Base-by-base conservation (phyloP, 2,329 filamentous ascomycete genomes). In the Monilinia aucupariae region DNA sequence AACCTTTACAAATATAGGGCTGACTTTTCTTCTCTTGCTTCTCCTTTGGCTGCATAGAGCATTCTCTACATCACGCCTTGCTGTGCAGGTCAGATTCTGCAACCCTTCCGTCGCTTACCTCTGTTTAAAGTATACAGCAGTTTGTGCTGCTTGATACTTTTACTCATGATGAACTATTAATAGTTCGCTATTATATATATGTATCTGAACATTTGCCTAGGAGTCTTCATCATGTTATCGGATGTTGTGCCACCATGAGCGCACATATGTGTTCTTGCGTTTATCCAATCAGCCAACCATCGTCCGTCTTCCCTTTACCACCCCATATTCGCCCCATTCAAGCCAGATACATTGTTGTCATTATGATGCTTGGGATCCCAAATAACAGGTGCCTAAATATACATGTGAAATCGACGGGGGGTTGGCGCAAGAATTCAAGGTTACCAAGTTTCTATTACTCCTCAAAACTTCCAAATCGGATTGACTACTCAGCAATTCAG, bases 41-140 rank as follows among this genome's bases (percentile, higher is more conserved):
- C 27, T 17, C 9, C 7, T n/a, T 4, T n/a, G 39, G 17, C 50
- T 32, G 17, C 25, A 58, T 45, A 9, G 10, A 47, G 5, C 5
- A 22, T 37, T 27, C 5, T 55, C 25, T 43, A 55, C 39, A n/a
- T n/a, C 17, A 56, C 53, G 54, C 41, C 54, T 47, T 56, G 54
- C 58, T 32, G 58, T 32, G 58, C 58, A 41, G 58, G 43, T 60
- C 58, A 60, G 47, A 50, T 60, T 30, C 43, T 52, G 47, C 47
- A 43, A 52, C 58, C 58, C 48, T 51, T 47, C 27, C 54, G 54
- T 52, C 20, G 34, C 58, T 43, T 32, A 51, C 47, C 56, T 59
- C 56, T 50, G 7, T 10, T 41, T 8, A 32, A 20, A 51, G 47
- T 22, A 50, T 51, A n/a, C n/a, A n/a, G n/a, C n/a, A 60, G 54